Evolutionary conservation across 768 basidiomycete species (phyloP), one percentile per base, ranked within the genome.

Genomic region (Auriscalpium microsporum): DNA sequence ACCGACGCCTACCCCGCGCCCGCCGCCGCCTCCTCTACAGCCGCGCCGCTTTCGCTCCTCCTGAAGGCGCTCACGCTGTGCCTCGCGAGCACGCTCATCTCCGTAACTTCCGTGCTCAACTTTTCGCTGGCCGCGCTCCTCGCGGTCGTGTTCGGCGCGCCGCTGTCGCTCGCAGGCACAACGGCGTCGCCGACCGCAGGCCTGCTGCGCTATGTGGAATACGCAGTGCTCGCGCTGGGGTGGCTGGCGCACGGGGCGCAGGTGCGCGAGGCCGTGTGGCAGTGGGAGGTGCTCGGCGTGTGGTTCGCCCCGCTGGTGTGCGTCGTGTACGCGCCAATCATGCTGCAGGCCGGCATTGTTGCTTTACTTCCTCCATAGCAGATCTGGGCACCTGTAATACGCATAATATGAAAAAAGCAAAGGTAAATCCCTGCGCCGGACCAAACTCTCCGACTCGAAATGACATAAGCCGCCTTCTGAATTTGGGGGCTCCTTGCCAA

Each of bases 231-330:
- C 4, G 78, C 75, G 6, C 69, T 83, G 37, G 81, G 81, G 1
- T 86, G 85, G 82, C 63, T 86, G n/a, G 60, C 80, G 6, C 67
- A 78, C 48, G 63, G 70, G 1, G 67, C 71, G 33, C 77, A 82
- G 60, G 71, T 80, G 8, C 62, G 69, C 52, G 71, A 74, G 38
- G 80, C 80, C 14, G 60, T 91, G 10, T 83, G 82, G 82, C 75
- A 90, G 58, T 93, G 90, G 90, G 77, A 90, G 56, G 72, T 90
- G 23, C 68, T 92, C 10, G 81, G 83, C 1, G 83, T 84, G 28
- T 94, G 90, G 91, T 87, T 90, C 63, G 80, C 84, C 19, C 90
- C 90, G 2, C 85, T 92, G 59, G 72, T 87, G 38, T 91, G 87
- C 65, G 71, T 87, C n/a, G 79, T 92, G 16, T 92, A 90, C 61